Evolutionary conservation across 2,329 filamentous ascomycete species (phyloP).

Genomic region (Clonostachys chloroleuca): DNA sequence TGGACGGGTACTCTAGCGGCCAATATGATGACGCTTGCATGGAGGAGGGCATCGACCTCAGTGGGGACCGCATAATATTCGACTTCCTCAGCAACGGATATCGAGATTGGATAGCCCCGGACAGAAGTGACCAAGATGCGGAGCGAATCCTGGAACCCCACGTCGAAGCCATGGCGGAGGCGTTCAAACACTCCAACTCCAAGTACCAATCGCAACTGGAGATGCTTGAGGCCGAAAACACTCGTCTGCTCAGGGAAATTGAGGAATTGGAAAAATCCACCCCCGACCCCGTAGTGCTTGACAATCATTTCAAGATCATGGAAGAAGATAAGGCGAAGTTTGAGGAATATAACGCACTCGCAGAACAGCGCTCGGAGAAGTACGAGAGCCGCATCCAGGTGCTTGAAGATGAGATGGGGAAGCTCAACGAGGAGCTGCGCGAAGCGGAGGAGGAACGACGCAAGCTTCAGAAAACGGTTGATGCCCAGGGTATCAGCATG

Average conservation of each 20-base stretch:
- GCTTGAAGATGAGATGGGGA: conserved; percentile 81
- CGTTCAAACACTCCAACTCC: conserved; percentile 81
- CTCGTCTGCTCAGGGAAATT: conserved; percentile 77
- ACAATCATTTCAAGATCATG: conserved; percentile 87
- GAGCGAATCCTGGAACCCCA: conserved; percentile 78
- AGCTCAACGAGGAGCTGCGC: conserved; percentile 68
- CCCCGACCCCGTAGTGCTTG: conserved; percentile 76
- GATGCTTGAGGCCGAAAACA: conserved; percentile 81
- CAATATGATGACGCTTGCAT: conserved; percentile 87
- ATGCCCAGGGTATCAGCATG: conserved; percentile 91
- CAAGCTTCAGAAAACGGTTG: conserved; percentile 78
- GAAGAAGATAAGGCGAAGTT: conserved; percentile 95
- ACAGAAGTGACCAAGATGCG: conserved; percentile 80
- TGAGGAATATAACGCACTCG: conserved; percentile 85
- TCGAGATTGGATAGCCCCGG: conserved; percentile 88
- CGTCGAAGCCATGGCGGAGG: conserved; percentile 78
- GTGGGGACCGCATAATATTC: conserved; percentile 89
- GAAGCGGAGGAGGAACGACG: conserved; percentile 80
- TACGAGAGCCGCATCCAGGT: conserved; percentile 77
- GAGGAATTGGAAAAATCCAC: conserved; percentile 84
- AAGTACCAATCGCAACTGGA: conserved; percentile 81
- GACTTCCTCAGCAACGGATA: conserved; percentile 88
- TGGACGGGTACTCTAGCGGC: conserved; percentile 75
- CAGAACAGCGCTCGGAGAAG: conserved; percentile 82
- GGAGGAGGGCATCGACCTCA: conserved; percentile 83